Conservation (phyloP, 1,284 basidiomycete species). For the Papiliotrema flavescens region DNA sequence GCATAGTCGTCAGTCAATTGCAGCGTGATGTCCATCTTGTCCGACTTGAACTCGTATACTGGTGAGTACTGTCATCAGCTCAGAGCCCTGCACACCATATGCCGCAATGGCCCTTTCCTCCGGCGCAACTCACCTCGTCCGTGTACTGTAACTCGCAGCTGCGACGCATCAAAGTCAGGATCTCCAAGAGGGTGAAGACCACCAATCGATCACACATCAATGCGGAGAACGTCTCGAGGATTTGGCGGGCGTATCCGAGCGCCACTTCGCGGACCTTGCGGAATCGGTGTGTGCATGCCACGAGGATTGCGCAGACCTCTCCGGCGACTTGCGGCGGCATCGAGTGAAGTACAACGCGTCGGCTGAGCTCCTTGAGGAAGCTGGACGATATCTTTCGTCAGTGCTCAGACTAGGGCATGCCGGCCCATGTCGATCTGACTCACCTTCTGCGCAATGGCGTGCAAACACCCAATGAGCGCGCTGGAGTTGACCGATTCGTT, state of each 20-base stretch:
- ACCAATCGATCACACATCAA: conserved; percentile 86
- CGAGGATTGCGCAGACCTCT: conserved; percentile 73
- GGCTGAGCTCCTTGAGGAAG: conserved; percentile 65
- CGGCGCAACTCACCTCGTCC: conserved; percentile 65
- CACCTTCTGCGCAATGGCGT: conserved; percentile 81
- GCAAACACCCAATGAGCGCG: conserved; percentile 65
- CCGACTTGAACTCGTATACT: conserved; percentile 74
- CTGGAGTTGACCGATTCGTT: conserved; percentile 81
- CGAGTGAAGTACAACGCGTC: conserved; percentile 71
- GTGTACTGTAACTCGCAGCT: conserved; percentile 87
- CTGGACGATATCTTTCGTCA: conserved; percentile 38
- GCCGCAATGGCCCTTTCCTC: no score
- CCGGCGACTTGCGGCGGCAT: conserved; percentile 67
- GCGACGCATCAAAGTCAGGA: conserved; percentile 80
- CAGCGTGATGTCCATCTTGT: conserved; percentile 68
- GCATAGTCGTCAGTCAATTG: conserved; percentile 84
- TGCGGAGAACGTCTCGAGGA: conserved; percentile 91
- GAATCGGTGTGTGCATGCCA: conserved; percentile 78
- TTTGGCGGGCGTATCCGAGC: conserved; percentile 72
- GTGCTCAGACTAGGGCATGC: not conserved
- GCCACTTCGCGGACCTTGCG: conserved; percentile 77
- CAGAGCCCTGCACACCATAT: no score
- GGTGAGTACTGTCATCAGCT: conserved; percentile 70
- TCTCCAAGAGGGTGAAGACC: conserved; percentile 85
- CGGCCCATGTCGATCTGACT: conserved; percentile 4